These are phyloP conservation scores for Andrographis paniculata DNA, from an alignment of 305 asterid genomes.

Conservation along the genomic window DNA sequence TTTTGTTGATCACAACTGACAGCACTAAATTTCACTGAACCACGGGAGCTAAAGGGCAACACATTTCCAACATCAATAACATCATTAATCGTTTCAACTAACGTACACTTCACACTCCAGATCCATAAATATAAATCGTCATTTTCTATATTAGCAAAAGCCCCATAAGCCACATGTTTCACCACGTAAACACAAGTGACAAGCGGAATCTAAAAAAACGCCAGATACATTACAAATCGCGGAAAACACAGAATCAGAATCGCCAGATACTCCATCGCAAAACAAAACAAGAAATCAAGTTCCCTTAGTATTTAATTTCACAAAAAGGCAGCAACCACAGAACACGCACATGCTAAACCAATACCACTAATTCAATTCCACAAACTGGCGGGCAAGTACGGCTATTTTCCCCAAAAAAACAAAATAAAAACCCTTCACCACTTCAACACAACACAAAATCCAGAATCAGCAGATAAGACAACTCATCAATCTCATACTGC, in stretches of 20 bases:
- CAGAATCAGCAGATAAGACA: constrained; percentile 11
- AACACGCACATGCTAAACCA: constrained; percentile 12
- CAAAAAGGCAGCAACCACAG: constrained; percentile 13
- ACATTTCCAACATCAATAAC: neutral
- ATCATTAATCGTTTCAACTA: constrained; percentile 1
- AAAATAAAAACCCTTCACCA: constrained; percentile 10
- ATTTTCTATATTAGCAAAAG: constrained; percentile 1
- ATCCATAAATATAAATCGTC: constrained; percentile 9
- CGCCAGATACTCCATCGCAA: constrained; percentile 3
- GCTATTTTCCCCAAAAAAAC: neutral
- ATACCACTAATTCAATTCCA: constrained; percentile 20
- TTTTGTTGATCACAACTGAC: constrained; percentile 1
- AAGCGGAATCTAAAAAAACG: constrained; percentile 15
- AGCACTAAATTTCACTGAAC: constrained; percentile 9
- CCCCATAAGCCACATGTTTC: neutral
- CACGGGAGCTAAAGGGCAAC: neutral
- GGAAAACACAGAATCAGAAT: no score
- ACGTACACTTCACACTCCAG: constrained; percentile 11
- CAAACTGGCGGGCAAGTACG: constrained; percentile 16
- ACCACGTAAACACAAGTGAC: constrained; percentile 20
- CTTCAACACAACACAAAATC: constrained; percentile 16
- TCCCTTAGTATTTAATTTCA: constrained; percentile 15
- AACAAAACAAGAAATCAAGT: constrained; percentile 5
- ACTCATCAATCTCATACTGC: constrained; percentile 17
- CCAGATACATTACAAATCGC: neutral